Evolutionary conservation across 106 monocot species (phyloP), one percentile per base, ranked within the genome.

Genomic region (Phalaenopsis equestris): DNA sequence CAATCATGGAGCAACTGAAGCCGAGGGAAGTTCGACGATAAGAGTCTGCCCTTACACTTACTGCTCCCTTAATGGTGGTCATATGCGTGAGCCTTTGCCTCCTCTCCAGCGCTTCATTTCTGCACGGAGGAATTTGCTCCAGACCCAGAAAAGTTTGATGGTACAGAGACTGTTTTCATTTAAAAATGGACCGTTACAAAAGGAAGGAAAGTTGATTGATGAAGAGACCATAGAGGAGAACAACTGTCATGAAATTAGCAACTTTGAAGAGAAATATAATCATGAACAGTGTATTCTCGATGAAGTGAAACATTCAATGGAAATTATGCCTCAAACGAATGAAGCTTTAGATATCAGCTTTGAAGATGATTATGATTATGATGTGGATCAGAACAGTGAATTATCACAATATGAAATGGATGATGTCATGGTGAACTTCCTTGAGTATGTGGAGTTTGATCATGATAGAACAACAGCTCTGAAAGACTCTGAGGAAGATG

Each of bases 61-160:
- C 42, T 93, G 93, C 80, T 90, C 90, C 21, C 79, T 93, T 23
- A 88, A 90, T 61, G 88, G 90, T 61, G 88, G 90, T 7, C 90
- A 88, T 81, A n/a, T 49, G 0, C 81, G 80, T 76, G 79, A 82
- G 79, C 79, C 84, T 64, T 6, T 65, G 42, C 81, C 77, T 61
- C 85, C 86, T 7, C 80, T 86, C 49, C 80, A 78, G 79, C 16
- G 78, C 18, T 87, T 89, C 75, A 23, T 84, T 36, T 48, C 79
- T 7, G 75, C 77, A 4, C 82, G 85, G 43, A 81, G 86, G 79
- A 72, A 78, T 36, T 10, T 84, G 82, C 42, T 84, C 17, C 83
- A 83, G 78, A 79, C 48, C 43, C 86, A 88, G 49, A 86, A 81
- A 72, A 83, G 79, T 72, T 78, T 83, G 76, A 83, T 57, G 49